Base-by-base conservation (phyloP, 1,284 basidiomycete genomes). In the Malassezia sp. region DNA sequence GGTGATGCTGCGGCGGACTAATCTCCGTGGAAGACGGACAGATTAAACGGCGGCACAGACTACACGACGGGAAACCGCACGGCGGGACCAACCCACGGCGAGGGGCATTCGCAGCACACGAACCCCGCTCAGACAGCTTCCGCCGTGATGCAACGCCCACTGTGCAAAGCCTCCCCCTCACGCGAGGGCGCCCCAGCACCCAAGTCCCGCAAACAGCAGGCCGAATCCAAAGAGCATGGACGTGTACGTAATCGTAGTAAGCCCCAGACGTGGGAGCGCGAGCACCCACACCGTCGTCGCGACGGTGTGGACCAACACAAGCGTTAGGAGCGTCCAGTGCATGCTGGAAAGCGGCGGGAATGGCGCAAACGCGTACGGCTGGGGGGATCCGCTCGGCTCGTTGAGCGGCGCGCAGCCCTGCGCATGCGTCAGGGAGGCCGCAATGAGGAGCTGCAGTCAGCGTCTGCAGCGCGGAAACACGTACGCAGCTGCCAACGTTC, bases 401-500 rank as follows among this genome's bases (percentile, higher is more conserved):
- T 54, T 44, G 15, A 61, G 47, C 10, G 45, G 36, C 5, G 42
- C 23, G 41, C 48, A 50, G 2, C 61, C 61, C 27, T 64, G 60
- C 3, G 60, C 57, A 5, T 56, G 50, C 9, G 60, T 59, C 11
- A 67, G 51, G 0, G 61, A 59, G 6, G 61, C 52, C 2, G 57
- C 56, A 2, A 63, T 31, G n/a, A 67, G 50, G 3, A 67, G 43
- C 30, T n/a, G n/a, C n/a, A n/a, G n/a, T n/a, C n/a, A n/a, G n/a
- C n/a, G n/a, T n/a, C n/a, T n/a, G n/a, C n/a, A n/a, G n/a, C n/a
- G n/a, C n/a, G n/a, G n/a, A n/a, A n/a, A n/a, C n/a, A n/a, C n/a
- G n/a, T n/a, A n/a, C n/a, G n/a, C 51, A 55, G 27, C 54, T 56
- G 10, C 59, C 63, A 6, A 67, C 21, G 32, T 62, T 60, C 63